phyloP scores from a whole-genome alignment of 805 yeast genomes.

The Candida ipomoeae region DNA sequence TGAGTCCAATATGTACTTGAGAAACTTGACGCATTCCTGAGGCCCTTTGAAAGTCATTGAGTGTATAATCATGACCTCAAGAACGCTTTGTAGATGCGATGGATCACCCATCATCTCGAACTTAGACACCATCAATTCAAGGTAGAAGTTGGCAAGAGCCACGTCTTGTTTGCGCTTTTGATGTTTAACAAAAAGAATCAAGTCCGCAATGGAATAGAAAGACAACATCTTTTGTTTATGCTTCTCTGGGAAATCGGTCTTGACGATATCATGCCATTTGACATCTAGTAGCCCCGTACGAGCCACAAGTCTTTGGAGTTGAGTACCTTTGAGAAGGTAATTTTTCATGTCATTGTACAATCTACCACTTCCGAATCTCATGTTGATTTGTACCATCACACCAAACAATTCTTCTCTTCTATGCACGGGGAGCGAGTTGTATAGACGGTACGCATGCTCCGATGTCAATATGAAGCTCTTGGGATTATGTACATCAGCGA shows the following conservation, averaged over 20 bases:
- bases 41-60: conserved; percentile 38
- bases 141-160: conserved; percentile 30
- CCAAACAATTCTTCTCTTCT: conserved; percentile 23
- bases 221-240: conserved; percentile 27
- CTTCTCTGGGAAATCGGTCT: conserved; percentile 12
- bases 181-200: conserved; percentile 21
- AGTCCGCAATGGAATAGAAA: conserved; percentile 28
- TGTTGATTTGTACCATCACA: conserved; percentile 29
- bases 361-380: conserved; percentile 22
- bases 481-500: conserved; percentile 21
- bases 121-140: conserved; percentile 34
- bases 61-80: conserved; percentile 27
- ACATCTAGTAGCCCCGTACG: conserved; percentile 36
- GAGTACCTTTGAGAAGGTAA: conserved; percentile 25
- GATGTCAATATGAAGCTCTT: conserved; percentile 15
- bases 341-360: conserved; percentile 19
- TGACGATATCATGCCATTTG: conserved; percentile 34
- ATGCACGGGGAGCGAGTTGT: background rate
- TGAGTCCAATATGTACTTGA: conserved; percentile 30
- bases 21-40: conserved; percentile 27
- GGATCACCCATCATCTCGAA: conserved; percentile 22
- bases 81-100: conserved; percentile 20
- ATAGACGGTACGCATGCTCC: background rate
- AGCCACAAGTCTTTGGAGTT: conserved; percentile 29
- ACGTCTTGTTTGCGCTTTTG: conserved; percentile 26